A percentile compares a stretch with the other conserved stretches of the same genome.
These are phyloP conservation scores for Blastocystis sp. DNA, from an alignment of 352 stramenopile species.

Conservation along the genomic window DNA sequence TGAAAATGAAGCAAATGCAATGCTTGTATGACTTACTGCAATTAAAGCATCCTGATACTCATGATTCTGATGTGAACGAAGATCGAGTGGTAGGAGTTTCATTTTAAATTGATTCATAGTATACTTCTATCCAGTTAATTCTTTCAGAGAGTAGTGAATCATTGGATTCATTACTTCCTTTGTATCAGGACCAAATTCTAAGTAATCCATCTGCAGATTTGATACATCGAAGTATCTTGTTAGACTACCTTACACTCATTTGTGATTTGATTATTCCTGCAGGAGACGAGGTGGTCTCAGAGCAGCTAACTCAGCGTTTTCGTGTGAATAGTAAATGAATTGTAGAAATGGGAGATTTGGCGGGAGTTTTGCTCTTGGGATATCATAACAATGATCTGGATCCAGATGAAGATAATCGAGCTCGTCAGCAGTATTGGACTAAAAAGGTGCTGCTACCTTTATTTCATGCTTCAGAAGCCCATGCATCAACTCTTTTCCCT, in stretches of 20 bases:
- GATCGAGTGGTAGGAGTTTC: neutral
- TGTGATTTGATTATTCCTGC: conserved; percentile 19
- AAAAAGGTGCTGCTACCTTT: neutral
- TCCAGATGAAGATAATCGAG: neutral
- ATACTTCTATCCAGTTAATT: neutral
- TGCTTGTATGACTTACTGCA: neutral
- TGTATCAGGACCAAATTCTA: neutral
- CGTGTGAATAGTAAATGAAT: neutral
- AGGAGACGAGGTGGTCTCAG: neutral
- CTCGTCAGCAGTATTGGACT: neutral
- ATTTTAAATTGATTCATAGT: neutral
- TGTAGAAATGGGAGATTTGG: neutral
- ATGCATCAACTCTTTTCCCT: neutral
- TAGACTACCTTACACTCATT: neutral
- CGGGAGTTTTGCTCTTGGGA: neutral
- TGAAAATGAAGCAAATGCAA: neutral
- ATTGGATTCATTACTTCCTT: neutral
- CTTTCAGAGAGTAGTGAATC: neutral
- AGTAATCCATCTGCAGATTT: neutral
- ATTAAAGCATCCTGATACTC: neutral
- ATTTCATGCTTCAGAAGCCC: neutral
- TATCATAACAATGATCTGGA: neutral
- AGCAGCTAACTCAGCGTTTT: conserved; percentile 1
- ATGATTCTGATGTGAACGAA: neutral
- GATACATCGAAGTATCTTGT: neutral